A percentile compares a stretch with the other conserved stretches of the same genome.
phyloP scores from a whole-genome alignment of 2,329 filamentous ascomycete genomes.

The Epichloe uncinata region DNA sequence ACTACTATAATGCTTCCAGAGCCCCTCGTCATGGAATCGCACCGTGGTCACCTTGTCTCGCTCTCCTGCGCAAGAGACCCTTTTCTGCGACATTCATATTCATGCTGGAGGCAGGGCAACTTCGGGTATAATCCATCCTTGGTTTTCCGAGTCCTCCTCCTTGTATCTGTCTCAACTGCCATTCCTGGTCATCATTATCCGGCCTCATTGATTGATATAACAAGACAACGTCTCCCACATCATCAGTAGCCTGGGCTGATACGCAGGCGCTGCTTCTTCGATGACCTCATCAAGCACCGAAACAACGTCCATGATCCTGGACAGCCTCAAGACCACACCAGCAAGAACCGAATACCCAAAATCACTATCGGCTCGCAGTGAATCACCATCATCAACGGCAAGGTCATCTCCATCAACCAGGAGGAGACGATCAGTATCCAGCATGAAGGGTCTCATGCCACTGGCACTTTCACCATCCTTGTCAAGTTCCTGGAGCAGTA shows the following conservation, averaged over 20 bases:
- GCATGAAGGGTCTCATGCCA: conserved; percentile 26
- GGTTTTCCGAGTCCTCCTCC: too few species aligned
- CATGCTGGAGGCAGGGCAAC: neutral
- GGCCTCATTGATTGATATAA: conserved; percentile 1
- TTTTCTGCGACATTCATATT: conserved; percentile 3
- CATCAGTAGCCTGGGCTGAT: conserved; percentile 4
- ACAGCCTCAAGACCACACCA: neutral
- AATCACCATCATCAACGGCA: conserved; percentile 6
- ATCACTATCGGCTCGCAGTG: conserved; percentile 1
- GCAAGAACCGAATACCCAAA: neutral
- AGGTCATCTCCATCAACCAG: conserved; percentile 10
- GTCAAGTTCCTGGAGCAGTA: conserved; percentile 11
- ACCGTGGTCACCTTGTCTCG: conserved; percentile 5
- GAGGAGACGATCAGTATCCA: conserved; percentile 23
- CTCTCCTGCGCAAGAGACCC: neutral
- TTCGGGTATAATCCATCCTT: neutral
- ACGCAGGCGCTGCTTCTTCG: conserved; percentile 1
- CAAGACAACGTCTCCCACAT: conserved; percentile 2
- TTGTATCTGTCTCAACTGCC: neutral
- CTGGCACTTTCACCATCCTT: conserved; percentile 20
- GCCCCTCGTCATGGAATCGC: conserved; percentile 3
- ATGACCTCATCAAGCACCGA: conserved; percentile 4
- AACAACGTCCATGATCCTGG: conserved; percentile 4
- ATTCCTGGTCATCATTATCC: neutral
- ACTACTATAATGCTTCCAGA: conserved; percentile 5